Evolutionary conservation across 768 basidiomycete species (phyloP), one percentile per base, ranked within the genome.

Genomic region (Collybia nuda): DNA sequence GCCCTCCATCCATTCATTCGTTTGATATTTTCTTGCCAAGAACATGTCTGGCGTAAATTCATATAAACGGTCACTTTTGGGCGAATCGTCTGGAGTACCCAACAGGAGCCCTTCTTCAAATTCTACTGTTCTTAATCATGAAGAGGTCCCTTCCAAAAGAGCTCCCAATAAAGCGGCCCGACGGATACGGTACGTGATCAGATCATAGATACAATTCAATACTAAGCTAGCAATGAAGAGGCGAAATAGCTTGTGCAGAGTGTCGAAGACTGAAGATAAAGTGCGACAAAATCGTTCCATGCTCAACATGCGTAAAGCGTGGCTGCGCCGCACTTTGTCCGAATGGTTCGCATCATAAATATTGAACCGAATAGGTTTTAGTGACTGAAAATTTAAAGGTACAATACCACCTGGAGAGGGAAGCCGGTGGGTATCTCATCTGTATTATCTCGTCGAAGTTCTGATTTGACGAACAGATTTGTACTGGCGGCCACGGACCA

Each of bases 341-440:
- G 12, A 81, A 80, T 55, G 77, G 80, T 77, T 53, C 21, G 66
- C 55, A 32, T 52, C 40, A 21, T n/a, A 22, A 35, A 38, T 37
- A 5, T 3, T n/a, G 5, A 26, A 32, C 29, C 17, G 29, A 26
- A 36, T 21, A 22, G 15, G 18, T 15, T 26, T 40, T 5, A 28
- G 35, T 51, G 7, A 40, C 32, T 36, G 51, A 29, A 44, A 14
- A n/a, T 29, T 35, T 40, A n/a, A 43, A 81, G 79, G 74, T 18
- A 77, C 75, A 12, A 75, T 81, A 40, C 78, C 80, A 7, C 78
- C 78, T 8, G 80, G 80, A 21, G 76, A 80, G 56, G 80, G 79
- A 15, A 78, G 77, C 55, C 75, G 79, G 72, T 76, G 53, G 49
- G 74, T 58, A 42, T 44, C 26, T 14, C 40, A 43, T 55, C 15